Evolutionary conservation across 1,284 basidiomycete species (phyloP), one percentile per base, ranked within the genome.

Genomic region (Thelephora terrestris): DNA sequence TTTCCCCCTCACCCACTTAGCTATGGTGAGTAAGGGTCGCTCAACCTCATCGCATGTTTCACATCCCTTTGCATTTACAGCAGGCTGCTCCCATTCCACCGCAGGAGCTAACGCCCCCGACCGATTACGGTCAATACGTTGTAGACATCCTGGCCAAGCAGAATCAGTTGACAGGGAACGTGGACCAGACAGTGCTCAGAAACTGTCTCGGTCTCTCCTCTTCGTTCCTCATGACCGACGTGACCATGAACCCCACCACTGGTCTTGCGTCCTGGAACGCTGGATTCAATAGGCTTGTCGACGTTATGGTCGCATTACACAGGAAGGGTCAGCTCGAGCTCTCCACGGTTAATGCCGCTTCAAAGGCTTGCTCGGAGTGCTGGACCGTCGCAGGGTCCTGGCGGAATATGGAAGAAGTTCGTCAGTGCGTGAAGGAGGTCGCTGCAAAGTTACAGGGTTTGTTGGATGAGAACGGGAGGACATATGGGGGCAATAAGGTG

Each of bases 321-420:
- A 62, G 65, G 18, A 71, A 75, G 44, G 69, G 71, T 34, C 78
- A 84, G 56, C 71, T 88, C 44, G 80, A 86, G 55, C 67, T 81
- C 18, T 81, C 81, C 53, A 88, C 86, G 2, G 64, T 89, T 39
- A 79, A 78, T 57, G 76, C 71, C 37, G 83, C 82, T 3, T 81
- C 81, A 50, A 79, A 75, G 56, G 83, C 86, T 6, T 88, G 85
- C 59, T 85, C 85, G 3, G 86, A 89, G 61, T 87, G 85, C 62
- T 89, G 86, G 86, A 78, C 71, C 16, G 76, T 79, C 4, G 76
- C 79, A 0, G 77, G 76, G 0, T 75, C 75, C 16, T 88, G 81
- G 80, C 68, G 74, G 27, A 80, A 78, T 17, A 63, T 87, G 52
- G 75, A 78, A 40, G 75, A 76, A 23, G 76, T 75, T 55, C 70